Evolutionary conservation across 176 grass and related monocot species (phyloP), one percentile per base, ranked within the genome.

Genomic region (Poa annua): DNA sequence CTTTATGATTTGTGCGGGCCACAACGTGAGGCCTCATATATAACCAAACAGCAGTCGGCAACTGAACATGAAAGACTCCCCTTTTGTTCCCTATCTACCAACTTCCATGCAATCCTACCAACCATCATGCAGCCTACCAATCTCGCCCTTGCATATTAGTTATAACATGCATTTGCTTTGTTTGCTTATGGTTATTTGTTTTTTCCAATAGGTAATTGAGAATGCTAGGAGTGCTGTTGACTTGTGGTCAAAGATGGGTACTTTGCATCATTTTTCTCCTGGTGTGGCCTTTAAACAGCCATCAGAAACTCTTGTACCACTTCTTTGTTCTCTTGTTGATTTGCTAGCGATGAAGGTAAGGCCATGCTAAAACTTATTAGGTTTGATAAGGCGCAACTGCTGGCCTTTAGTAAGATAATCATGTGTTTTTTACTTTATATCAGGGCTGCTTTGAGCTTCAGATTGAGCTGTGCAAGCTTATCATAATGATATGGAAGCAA

Each of bases 271-370:
- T 84, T 86, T 17, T 87, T 86, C 75, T 75, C n/a, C 57, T 66
- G 77, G 76, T 76, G 59, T 52, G 33, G n/a, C 29, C 25, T 85
- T 81, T 82, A 76, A 91, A 71, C 55, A 69, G 12, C 64, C 52
- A 87, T 76, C 79, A 72, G 41, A 67, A 53, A 79, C 86, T 67
- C 64, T 86, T 76, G 71, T 95, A 83, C 87, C 85, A 32, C 62
- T 98, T 67, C 83, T 98, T 76, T 98, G 92, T 89, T 91, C 91
- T 76, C 54, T 95, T 16, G 74, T 91, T 87, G 96, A 98, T 88
- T 84, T 98, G 71, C 62, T 98, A 52, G 77, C 89, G 26, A 75
- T 95, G 65, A 98, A 98, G 90, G 96, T 91, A 89, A 71, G 68
- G 15, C 47, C 24, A 50, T 13, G 15, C 21, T 36, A 79, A 61